A percentile compares a stretch with the other conserved stretches of the same genome.
Conservation (phyloP, 176 grass and related monocot species). For the Puya raimondii region DNA sequence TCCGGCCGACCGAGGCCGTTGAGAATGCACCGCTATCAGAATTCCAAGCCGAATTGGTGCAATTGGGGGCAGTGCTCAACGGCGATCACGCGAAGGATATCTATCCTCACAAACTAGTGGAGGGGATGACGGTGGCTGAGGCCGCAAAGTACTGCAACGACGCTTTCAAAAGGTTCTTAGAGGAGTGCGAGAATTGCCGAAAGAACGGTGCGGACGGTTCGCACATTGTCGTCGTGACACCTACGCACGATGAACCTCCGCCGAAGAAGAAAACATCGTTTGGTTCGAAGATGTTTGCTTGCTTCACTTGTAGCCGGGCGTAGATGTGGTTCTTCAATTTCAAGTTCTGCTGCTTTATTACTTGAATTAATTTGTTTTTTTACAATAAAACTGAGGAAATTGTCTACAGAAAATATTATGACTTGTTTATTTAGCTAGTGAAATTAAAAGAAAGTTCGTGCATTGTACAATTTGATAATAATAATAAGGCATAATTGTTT, state of each 20-base stretch:
- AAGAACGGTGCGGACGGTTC: slow-evolving; percentile 38
- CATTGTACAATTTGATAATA: too few relatives aligned
- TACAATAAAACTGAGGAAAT: too few relatives aligned
- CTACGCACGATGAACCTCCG: neutral
- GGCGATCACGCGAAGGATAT: slow-evolving; percentile 40
- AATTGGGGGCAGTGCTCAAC: slow-evolving; percentile 56
- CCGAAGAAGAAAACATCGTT: slow-evolving; percentile 5
- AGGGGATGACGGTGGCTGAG: slow-evolving; percentile 63
- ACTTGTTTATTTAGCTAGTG: too few relatives aligned
- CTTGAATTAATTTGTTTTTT: neutral
- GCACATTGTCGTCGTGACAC: slow-evolving; percentile 39
- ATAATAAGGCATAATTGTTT: too few relatives aligned
- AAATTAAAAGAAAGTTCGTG: too few relatives aligned
- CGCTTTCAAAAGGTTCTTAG: slow-evolving; percentile 35
- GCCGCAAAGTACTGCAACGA: slow-evolving; percentile 37
- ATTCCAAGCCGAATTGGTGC: slow-evolving; percentile 69
- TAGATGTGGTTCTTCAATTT: neutral
- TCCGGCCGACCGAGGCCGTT: slow-evolving; percentile 27
- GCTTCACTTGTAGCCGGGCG: slow-evolving; percentile 30
- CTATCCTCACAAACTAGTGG: slow-evolving; percentile 53
- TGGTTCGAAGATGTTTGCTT: slow-evolving; percentile 33
- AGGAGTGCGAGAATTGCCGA: slow-evolving; percentile 47
- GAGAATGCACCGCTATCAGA: slow-evolving; percentile 43
- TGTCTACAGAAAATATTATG: too few relatives aligned
- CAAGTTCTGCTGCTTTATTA: neutral